phyloP scores from a whole-genome alignment of 495 filamentous ascomycete genomes.

The Penicillium ochrochloron region DNA sequence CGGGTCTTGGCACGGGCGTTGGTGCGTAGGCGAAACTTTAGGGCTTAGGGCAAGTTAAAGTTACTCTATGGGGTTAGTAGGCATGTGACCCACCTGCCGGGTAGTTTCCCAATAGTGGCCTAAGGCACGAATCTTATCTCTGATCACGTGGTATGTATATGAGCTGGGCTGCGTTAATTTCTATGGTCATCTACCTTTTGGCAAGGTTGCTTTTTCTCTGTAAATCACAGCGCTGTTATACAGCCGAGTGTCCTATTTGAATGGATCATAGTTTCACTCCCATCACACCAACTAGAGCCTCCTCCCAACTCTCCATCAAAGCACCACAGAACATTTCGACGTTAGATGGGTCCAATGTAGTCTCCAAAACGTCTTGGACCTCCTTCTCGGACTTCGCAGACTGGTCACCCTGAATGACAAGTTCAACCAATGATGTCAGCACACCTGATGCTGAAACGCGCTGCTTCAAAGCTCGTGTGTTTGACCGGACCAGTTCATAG shows the following conservation, averaged over 20 bases:
- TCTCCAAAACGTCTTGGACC: slow-evolving; percentile 37
- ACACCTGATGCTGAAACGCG: slow-evolving; percentile 43
- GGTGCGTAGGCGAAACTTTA: slow-evolving; percentile 44
- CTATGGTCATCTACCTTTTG: slow-evolving; percentile 1
- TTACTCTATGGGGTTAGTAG: slow-evolving; percentile 20
- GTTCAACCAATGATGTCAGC: slow-evolving; percentile 42
- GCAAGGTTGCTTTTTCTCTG: neutral
- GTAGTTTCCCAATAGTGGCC: neutral
- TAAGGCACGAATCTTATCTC: slow-evolving; percentile 8
- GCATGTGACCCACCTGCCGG: neutral
- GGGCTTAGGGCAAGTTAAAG: slow-evolving; percentile 31
- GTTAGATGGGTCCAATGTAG: slow-evolving; percentile 39
- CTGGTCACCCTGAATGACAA: slow-evolving; percentile 37
- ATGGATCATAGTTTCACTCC: slow-evolving; percentile 36
- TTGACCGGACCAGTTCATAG: slow-evolving; percentile 40
- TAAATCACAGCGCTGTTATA: neutral
- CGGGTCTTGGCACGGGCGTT: slow-evolving; percentile 39
- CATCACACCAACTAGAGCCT: slow-evolving; percentile 46
- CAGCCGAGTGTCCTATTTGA: neutral
- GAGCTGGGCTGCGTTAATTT: neutral
- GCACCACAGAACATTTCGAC: slow-evolving; percentile 50
- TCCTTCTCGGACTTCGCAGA: slow-evolving; percentile 32
- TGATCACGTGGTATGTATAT: slow-evolving; percentile 14
- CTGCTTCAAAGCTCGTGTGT: slow-evolving; percentile 42
- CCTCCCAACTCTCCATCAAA: slow-evolving; percentile 55